Base-by-base conservation (phyloP, 805 yeast species). In the Metschnikowia lunata region DNA sequence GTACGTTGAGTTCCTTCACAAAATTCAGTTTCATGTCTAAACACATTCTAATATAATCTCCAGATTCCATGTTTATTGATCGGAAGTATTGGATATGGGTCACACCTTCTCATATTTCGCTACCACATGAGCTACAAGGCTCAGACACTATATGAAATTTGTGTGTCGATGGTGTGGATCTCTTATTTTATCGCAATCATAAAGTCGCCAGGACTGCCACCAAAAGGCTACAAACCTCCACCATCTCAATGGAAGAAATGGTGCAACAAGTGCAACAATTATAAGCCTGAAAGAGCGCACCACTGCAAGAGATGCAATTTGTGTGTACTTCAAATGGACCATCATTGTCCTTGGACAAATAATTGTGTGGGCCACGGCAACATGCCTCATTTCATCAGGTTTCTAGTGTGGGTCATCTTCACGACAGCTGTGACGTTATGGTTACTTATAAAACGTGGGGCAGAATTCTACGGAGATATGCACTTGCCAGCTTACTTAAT, bases 321-420 rank as follows among this genome's bases (percentile, higher is more conserved):
- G 34, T 89, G 97, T 62, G 83, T 89, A n/a, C 61, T 89, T 45
- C 77, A 79, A 58, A 90, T 89, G 97, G 97, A 89, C 61, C 97
- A 89, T 60, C 97, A 89, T 65, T 72, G 84, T 31, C 96, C 97
- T 0, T 90, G 97, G 97, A 88, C 96, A 0, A 77, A 79, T 62
- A 90, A 87, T 59, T 90, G 97, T 59, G 91, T 90, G 15, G 97
- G 97, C 0, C 80, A 79, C 58, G 61, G 63, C 0, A 90, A 90
- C 58, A 71, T 79, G 61, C 88, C 95, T 0, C 90, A 87, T 60
- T 90, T 90, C 59, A 55, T 85, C 49, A 69, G 97, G 43, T 90
- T 90, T 58, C 57, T 90, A 30, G 54, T 73, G 9, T 83, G 89
- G 85, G 82, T 86, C 1, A 60, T 77, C 15, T 56, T 73, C 30